Conservation (phyloP, 805 yeast genomes). For the Pichia sporocuriosa region DNA sequence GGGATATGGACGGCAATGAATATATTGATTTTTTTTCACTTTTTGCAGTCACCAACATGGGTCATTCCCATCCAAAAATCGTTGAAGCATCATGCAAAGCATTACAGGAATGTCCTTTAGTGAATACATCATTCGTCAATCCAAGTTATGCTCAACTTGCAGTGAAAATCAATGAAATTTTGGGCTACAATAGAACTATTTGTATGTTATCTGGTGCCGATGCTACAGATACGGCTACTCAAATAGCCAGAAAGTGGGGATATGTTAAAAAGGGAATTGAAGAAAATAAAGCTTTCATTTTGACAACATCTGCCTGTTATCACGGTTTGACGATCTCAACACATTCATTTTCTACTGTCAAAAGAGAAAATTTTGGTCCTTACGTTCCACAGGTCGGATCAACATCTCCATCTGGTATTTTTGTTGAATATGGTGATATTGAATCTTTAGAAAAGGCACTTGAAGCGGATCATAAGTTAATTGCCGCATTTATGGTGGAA, state of each 20-base stretch:
- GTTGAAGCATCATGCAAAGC: constrained; percentile 24
- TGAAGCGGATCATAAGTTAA: constrained; percentile 16
- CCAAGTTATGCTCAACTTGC: constrained; percentile 23
- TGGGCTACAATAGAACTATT: constrained; percentile 20
- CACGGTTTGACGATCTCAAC: constrained; percentile 26
- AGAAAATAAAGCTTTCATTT: constrained; percentile 17
- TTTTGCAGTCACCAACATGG: constrained; percentile 28
- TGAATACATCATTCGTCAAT: constrained; percentile 20
- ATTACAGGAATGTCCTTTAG: constrained; percentile 16
- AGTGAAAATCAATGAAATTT: constrained; percentile 15
- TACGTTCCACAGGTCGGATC: constrained; percentile 21
- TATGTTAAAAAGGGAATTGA: constrained; percentile 19
- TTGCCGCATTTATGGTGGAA: constrained; percentile 27
- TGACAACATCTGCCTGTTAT: constrained; percentile 22
- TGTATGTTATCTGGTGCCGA: constrained; percentile 26
- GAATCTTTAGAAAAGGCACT: constrained; percentile 18
- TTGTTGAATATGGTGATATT: constrained; percentile 20
- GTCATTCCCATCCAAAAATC: constrained; percentile 26
- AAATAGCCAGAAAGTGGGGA: constrained; percentile 27
- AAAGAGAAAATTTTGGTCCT: constrained; percentile 19
- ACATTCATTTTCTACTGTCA: constrained; percentile 19
- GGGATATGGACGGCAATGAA: constrained; percentile 26
- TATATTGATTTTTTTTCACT: constrained; percentile 26
- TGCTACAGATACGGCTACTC: constrained; percentile 25
- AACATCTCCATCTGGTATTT: constrained; percentile 20